A percentile compares a stretch with the other conserved stretches of the same genome.
phyloP scores from a whole-genome alignment of 306 rosid genomes.

The Trifolium dubium region DNA sequence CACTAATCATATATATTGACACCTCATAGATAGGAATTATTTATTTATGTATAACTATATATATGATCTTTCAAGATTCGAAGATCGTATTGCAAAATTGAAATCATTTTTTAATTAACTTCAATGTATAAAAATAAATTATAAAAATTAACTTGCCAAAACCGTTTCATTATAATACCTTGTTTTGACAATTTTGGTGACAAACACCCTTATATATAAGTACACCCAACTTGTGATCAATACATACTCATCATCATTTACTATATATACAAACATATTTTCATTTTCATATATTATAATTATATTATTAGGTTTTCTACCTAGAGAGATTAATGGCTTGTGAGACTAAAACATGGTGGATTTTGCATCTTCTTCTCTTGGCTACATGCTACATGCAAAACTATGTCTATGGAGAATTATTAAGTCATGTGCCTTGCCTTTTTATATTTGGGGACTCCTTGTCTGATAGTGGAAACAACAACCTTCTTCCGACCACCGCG shows the following conservation, averaged over 20 bases:
- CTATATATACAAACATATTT: not conserved
- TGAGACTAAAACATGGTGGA: constrained; percentile 7
- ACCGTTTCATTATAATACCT: not conserved
- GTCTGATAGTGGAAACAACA: constrained; percentile 66
- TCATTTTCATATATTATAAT: not conserved
- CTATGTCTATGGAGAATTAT: constrained; percentile 4
- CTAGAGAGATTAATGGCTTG: not conserved
- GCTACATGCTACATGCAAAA: not conserved
- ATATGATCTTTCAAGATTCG: too few species aligned
- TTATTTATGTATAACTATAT: not conserved
- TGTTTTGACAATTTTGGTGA: not conserved
- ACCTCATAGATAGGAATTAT: not conserved
- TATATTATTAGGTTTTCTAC: too few species aligned
- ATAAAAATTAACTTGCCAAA: not conserved
- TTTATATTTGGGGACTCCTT: constrained; percentile 68
- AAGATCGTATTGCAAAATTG: not conserved
- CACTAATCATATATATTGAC: not conserved
- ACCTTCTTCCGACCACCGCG: constrained; percentile 28
- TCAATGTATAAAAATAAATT: too few species aligned
- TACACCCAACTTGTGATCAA: not conserved
- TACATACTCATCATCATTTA: not conserved
- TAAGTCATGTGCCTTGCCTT: constrained; percentile 43
- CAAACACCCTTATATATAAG: not conserved
- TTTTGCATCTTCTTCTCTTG: constrained; percentile 25
- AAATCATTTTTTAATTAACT: too few species aligned